Evolutionary conservation across 2,329 filamentous ascomycete species (phyloP).

Genomic region (Aspergillus costaricaensis): DNA sequence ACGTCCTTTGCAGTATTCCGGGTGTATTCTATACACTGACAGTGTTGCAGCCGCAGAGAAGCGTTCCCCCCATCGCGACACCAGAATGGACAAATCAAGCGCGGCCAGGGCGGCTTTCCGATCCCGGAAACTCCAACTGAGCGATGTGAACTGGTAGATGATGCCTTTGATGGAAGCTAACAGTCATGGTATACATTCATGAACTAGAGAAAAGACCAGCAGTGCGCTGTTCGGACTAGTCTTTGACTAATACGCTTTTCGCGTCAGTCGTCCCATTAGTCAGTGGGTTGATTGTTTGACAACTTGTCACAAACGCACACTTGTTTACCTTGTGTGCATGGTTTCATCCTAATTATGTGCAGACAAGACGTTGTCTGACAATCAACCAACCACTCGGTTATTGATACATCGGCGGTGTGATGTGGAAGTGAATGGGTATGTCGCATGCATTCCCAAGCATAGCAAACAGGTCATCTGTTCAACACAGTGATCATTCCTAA

Average conservation of each 20-base stretch:
- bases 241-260: background rate
- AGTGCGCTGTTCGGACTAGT: background rate
- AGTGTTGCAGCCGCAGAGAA: slow-evolving; percentile 41
- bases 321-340: no score
- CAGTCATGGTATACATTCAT: no score
- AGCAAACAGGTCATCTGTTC: background rate
- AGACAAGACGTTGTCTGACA: no score
- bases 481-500: background rate
- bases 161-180: background rate
- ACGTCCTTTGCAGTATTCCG: slow-evolving; percentile 45
- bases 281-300: background rate
- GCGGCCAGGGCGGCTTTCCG: slow-evolving; percentile 74
- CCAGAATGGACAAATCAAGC: slow-evolving; percentile 56
- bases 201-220: background rate
- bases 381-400: no score
- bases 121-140: slow-evolving; percentile 86
- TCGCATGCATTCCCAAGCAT: no score
- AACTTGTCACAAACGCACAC: background rate
- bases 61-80: slow-evolving; percentile 45
- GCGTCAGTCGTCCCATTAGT: background rate
- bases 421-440: background rate
- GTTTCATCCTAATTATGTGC: no score
- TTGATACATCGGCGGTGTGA: background rate
- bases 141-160: slow-evolving; percentile 92
- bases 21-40: slow-evolving; percentile 31